These are phyloP conservation scores for Fusarium algeriense DNA, from an alignment of 2,329 filamentous ascomycete genomes.

Conservation along the genomic window DNA sequence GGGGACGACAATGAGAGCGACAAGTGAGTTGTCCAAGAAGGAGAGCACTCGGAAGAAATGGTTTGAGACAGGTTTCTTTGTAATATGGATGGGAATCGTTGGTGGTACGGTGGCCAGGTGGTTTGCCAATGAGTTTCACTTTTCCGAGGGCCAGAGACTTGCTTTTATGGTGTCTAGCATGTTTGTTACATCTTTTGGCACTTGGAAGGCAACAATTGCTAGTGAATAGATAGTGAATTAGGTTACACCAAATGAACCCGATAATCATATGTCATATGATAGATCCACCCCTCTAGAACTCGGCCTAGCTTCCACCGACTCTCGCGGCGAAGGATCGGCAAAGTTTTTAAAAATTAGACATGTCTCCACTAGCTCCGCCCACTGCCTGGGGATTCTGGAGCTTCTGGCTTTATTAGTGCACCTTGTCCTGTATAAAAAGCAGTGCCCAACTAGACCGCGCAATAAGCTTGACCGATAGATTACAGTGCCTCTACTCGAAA, in stretches of 20 bases:
- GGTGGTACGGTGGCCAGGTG: neutral
- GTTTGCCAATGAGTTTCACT: neutral
- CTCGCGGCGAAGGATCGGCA: neutral
- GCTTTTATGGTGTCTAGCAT: neutral
- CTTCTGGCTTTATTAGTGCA: neutral
- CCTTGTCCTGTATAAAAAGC: neutral
- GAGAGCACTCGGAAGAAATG: neutral
- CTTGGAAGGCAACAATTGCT: too few relatives aligned
- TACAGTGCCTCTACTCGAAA: neutral
- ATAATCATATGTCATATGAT: neutral
- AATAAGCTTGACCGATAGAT: neutral
- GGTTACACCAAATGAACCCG: too few relatives aligned
- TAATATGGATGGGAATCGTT: neutral
- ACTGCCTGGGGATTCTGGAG: neutral
- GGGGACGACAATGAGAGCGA: neutral
- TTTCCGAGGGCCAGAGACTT: neutral
- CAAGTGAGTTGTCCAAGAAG: neutral
- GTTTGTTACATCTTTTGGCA: neutral
- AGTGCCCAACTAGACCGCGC: neutral
- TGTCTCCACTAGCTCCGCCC: neutral
- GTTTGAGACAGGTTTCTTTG: neutral
- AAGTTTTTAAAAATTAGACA: neutral
- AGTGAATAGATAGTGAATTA: neutral
- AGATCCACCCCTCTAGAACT: neutral
- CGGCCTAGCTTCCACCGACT: neutral